phyloP scores from a whole-genome alignment of 352 stramenopile species.

The Aphanomyces cochlioides region DNA sequence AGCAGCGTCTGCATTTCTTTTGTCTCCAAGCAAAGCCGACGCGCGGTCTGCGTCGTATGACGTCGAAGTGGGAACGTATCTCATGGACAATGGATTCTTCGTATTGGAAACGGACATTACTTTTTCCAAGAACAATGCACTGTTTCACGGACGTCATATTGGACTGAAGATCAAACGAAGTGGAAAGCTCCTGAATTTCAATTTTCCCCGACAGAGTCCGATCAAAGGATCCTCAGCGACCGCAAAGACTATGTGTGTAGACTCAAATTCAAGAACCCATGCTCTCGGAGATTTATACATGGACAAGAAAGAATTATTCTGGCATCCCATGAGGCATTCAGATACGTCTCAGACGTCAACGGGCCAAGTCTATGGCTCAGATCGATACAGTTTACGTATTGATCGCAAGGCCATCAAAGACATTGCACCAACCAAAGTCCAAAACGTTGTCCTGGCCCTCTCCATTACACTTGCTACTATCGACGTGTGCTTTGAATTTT shows the following conservation, averaged over 20 bases:
- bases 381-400: constrained; percentile 22
- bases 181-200: constrained; percentile 25
- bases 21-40: neutral
- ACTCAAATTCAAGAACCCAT: constrained; percentile 1
- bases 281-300: constrained; percentile 19
- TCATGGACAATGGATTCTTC: constrained; percentile 22
- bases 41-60: neutral
- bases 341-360: constrained; percentile 8
- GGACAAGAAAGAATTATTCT: constrained; percentile 4
- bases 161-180: constrained; percentile 28
- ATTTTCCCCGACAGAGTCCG: constrained; percentile 8
- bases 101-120: neutral
- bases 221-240: neutral
- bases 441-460: constrained; percentile 25
- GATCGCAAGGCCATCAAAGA: neutral
- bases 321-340: constrained; percentile 17
- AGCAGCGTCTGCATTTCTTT: neutral
- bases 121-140: neutral
- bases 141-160: constrained; percentile 26
- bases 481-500: constrained; percentile 26
- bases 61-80: constrained; percentile 11
- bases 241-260: neutral
- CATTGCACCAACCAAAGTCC: neutral
- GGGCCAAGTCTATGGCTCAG: constrained; percentile 27
- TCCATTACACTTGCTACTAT: constrained; percentile 7